Base-by-base conservation (phyloP, 1,139 yeast genomes). In the Yamadazyma pseudoaaseri region DNA sequence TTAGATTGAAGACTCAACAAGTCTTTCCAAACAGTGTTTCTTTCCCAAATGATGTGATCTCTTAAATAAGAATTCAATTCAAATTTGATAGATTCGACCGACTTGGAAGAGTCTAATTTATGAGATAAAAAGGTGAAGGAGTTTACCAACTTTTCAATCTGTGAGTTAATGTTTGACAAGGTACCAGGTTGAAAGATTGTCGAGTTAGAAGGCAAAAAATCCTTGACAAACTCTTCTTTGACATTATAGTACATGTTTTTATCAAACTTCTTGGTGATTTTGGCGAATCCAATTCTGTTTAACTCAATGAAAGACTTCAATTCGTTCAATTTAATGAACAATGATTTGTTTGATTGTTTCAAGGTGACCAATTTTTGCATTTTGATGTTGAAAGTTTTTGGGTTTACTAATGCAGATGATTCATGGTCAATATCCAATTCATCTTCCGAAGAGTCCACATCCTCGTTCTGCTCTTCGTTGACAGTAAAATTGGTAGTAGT, bases 11-110 rank as follows among this genome's bases (percentile, higher is more conserved):
- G 63, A 13, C 90, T 89, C 53, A 90, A 81, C 80, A 90, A 81
- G 54, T 90, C 97, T 52, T 92, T 82, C 97, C 97, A 90, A 16
- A 90, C 97, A 0, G 97, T 90, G 57, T 87, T 87, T 56, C 97
- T 75, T 60, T 89, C 97, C 95, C 96, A 90, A 12, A 89, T 96
- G 31, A 90, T 86, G 58, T 89, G 95, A 50, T 90, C 97, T 39
- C 97, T 73, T 42, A 90, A 63, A 48, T 86, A 86, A 11, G 86
- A 70, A 42, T 82, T 75, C 41, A 90, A 70, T 49, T 86, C 94
- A 22, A 75, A 70, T 38, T 73, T 76, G 16, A 92, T 85, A 29
- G 61, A 56, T 11, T 72, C 78, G 31, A 70, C 51, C 7, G 69
- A 52, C 29, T 64, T 57, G 27, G 54, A 51, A 6, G 52, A 25